Percentiles rank a stretch among this genome's conserved stretches.
These are phyloP conservation scores for Tolypocladium endophyticum DNA, from an alignment of 2,329 filamentous ascomycete genomes.

Conservation along the genomic window DNA sequence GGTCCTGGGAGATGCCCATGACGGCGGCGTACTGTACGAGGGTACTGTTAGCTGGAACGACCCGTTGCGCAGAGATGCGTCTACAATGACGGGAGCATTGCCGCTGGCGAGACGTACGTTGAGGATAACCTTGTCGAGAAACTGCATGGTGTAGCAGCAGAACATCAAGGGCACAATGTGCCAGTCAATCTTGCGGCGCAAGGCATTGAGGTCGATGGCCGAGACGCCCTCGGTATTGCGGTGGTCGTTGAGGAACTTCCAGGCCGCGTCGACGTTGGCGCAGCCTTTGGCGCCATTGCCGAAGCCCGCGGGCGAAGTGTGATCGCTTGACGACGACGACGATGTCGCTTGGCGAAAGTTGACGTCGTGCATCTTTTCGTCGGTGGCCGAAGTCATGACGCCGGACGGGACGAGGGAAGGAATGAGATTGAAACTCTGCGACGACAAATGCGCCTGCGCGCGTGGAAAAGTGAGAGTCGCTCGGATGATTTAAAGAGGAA, in stretches of 20 bases:
- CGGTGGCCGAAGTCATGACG: constrained; percentile 12
- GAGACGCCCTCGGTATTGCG: constrained; percentile 23
- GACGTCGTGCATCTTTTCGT: constrained; percentile 12
- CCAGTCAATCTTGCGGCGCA: constrained; percentile 47
- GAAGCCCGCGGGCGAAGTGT: not conserved
- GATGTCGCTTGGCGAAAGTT: constrained; percentile 8
- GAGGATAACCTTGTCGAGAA: constrained; percentile 53
- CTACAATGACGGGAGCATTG: not conserved
- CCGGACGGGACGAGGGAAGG: not conserved
- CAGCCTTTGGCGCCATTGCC: constrained; percentile 1
- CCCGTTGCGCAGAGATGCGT: not conserved
- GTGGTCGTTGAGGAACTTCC: constrained; percentile 32
- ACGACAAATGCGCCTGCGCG: not conserved
- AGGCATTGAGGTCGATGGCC: constrained; percentile 28
- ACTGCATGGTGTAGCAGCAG: constrained; percentile 50
- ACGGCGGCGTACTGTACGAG: constrained; percentile 48
- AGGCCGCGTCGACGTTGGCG: constrained; percentile 30
- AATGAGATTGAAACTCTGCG: not conserved
- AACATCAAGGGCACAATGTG: constrained; percentile 53
- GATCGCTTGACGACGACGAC: constrained; percentile 10
- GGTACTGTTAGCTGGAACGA: not conserved
- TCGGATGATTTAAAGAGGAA: not conserved
- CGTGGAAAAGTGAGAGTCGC: not conserved
- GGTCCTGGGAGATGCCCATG: constrained; percentile 49
- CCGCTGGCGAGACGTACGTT: constrained; percentile 33